Percentiles rank a stretch among this genome's conserved stretches.
phyloP scores from a whole-genome alignment of 371 early-diverging fungal genomes.

The Rhizopus arrhizus region DNA sequence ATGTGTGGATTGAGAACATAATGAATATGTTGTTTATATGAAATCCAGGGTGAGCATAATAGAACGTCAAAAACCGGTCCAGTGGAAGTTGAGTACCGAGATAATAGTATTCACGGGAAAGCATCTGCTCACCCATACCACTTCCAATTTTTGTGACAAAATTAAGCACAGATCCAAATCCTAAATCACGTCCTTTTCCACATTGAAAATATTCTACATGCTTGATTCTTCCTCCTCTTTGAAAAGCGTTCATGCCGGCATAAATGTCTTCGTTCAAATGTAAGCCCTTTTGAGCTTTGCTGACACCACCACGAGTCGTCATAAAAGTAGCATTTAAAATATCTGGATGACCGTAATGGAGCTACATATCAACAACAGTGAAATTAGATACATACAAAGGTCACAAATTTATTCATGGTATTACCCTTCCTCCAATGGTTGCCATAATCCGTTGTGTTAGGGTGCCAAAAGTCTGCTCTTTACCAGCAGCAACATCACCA shows the following conservation, averaged over 20 bases:
- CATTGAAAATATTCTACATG: constrained; percentile 92
- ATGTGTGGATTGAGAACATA: constrained; percentile 83
- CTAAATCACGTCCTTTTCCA: constrained; percentile 92
- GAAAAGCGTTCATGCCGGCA: constrained; percentile 89
- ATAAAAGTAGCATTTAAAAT: constrained; percentile 88
- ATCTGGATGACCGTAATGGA: constrained; percentile 93
- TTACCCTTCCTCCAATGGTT: constrained; percentile 72
- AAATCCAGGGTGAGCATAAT: constrained; percentile 91
- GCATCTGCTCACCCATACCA: constrained; percentile 93
- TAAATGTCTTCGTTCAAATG: constrained; percentile 94
- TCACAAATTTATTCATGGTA: no score
- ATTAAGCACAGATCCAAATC: constrained; percentile 87
- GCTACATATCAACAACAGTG: constrained; percentile 18
- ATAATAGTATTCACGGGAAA: constrained; percentile 90
- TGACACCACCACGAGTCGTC: constrained; percentile 86
- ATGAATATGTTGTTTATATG: constrained; percentile 91
- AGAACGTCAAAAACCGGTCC: constrained; percentile 87
- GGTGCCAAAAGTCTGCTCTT: constrained; percentile 90
- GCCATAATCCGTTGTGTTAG: constrained; percentile 87
- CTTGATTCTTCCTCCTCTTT: constrained; percentile 85
- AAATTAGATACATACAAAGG: no score
- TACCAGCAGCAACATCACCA: constrained; percentile 90
- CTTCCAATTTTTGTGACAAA: constrained; percentile 91
- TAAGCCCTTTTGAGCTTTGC: constrained; percentile 90
- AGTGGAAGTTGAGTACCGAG: constrained; percentile 83